Base-by-base conservation (phyloP, 768 basidiomycete species). In the Scleroderma bovista region DNA sequence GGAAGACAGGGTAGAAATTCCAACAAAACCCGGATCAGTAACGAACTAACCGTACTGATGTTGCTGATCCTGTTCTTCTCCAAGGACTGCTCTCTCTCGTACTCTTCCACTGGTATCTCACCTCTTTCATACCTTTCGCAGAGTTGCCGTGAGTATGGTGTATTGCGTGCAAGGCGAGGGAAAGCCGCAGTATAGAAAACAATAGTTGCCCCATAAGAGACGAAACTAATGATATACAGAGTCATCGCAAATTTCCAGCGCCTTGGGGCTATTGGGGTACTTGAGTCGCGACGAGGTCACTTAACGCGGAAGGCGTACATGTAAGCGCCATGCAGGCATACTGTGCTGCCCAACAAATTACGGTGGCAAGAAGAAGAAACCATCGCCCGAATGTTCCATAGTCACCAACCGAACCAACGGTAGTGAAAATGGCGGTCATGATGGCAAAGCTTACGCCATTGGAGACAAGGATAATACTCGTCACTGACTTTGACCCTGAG, bases 11-110 rank as follows among this genome's bases (percentile, higher is more conserved):
- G 24, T 13, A n/a, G 4, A 36, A 33, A 16, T 5, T 44, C 24
- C 34, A 13, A 20, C 20, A 34, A 2, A 33, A 1, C 11, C 19
- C n/a, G 15, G 22, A n/a, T 20, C 32, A 40, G 26, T 33, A 19
- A n/a, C 9, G 9, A 16, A 56, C 75, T 43, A 42, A 88, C 88
- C 38, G 85, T 90, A 60, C 84, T 86, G 54, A 90, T 86, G 58
- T 89, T 91, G 60, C 88, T 88, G 51, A 93, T 86, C 53, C 83
- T 70, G 53, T 89, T 93, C 75, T 89, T 89, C 69, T 91, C 86
- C 40, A 91, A 58, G 29, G 84, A 86, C 58, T 90, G 87, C 58
- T 87, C 87, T 16, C 55, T 60, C 58, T 90, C 88, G 55, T 85
- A 89, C 53, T 77, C 82, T 47, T 83, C 83, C 13, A 69, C 65